Conservation (phyloP, 2,329 filamentous ascomycete species). For the Pseudocercospora pini-densiflorae region DNA sequence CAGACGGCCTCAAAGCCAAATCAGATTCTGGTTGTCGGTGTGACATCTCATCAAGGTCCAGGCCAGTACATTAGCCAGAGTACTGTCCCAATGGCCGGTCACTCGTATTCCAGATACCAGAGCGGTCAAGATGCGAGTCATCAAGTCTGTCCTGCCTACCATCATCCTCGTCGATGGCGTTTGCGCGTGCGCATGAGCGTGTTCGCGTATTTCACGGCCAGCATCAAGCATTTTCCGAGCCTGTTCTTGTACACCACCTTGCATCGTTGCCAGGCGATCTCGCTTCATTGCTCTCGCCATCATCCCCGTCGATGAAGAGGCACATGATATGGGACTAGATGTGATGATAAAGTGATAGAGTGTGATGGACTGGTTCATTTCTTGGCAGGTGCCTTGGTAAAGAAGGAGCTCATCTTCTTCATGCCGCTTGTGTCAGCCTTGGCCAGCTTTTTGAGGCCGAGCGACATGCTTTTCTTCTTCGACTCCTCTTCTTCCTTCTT, state of each 20-base stretch:
- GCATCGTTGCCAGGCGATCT: background rate
- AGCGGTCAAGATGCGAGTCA: background rate
- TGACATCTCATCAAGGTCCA: background rate
- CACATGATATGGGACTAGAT: background rate
- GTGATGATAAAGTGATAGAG: background rate
- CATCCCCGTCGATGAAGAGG: background rate
- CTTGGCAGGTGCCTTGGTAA: slow-evolving; percentile 63
- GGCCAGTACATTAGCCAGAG: background rate
- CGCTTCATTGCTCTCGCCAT: background rate
- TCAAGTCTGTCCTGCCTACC: background rate
- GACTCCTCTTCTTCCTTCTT: slow-evolving; percentile 89
- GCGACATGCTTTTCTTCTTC: slow-evolving; percentile 78
- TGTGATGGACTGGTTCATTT: slow-evolving; percentile 11
- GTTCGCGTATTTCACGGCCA: background rate
- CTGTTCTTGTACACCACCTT: background rate
- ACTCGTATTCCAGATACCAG: background rate
- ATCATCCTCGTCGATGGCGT: background rate
- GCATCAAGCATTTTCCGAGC: background rate
- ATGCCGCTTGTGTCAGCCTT: slow-evolving; percentile 93
- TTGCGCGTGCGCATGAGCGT: background rate
- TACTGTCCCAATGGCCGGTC: background rate
- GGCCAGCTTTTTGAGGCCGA: slow-evolving; percentile 77
- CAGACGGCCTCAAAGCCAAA: background rate
- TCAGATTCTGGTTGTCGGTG: background rate
- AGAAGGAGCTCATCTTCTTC: slow-evolving; percentile 97